These are phyloP conservation scores for Geoglossum glabrum DNA, from an alignment of 495 filamentous ascomycete genomes.

Conservation along the genomic window DNA sequence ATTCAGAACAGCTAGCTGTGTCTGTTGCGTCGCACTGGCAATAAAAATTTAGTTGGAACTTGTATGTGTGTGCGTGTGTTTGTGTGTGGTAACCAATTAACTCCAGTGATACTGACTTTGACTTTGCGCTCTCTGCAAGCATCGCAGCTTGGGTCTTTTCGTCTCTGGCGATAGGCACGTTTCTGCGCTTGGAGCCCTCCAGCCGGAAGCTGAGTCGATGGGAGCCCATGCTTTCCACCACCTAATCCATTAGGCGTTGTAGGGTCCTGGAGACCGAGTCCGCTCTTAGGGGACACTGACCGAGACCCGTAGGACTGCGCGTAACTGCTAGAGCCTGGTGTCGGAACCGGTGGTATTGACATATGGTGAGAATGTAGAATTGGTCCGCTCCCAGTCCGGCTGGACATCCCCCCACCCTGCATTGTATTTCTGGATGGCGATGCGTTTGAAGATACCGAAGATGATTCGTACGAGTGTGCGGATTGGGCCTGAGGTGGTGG, in stretches of 20 bases:
- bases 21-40: slow-evolving; percentile 86
- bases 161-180: slow-evolving; percentile 77
- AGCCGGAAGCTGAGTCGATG: slow-evolving; percentile 25
- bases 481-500: not conserved
- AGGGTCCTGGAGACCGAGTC: slow-evolving; percentile 11
- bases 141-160: slow-evolving; percentile 96
- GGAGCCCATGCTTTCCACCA: not conserved
- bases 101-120: slow-evolving; percentile 36
- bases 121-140: slow-evolving; percentile 95
- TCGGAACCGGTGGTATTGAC: slow-evolving; percentile 3
- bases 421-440: slow-evolving; percentile 21
- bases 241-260: slow-evolving; percentile 14
- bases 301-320: slow-evolving; percentile 6
- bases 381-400: slow-evolving; percentile 10
- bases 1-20: slow-evolving; percentile 87
- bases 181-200: slow-evolving; percentile 47
- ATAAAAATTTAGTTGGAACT: not conserved
- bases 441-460: slow-evolving; percentile 32
- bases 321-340: not conserved
- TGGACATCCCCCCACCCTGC: slow-evolving; percentile 8
- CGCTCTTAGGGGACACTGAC: slow-evolving; percentile 8
- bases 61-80: too few species aligned
- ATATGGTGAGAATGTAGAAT: slow-evolving; percentile 8
- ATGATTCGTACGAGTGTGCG: slow-evolving; percentile 28
- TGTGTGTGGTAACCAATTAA: not conserved